A percentile compares a stretch with the other conserved stretches of the same genome.
These are phyloP conservation scores for Pythium vanterpoolii DNA, from an alignment of 352 stramenopile genomes.

Conservation along the genomic window DNA sequence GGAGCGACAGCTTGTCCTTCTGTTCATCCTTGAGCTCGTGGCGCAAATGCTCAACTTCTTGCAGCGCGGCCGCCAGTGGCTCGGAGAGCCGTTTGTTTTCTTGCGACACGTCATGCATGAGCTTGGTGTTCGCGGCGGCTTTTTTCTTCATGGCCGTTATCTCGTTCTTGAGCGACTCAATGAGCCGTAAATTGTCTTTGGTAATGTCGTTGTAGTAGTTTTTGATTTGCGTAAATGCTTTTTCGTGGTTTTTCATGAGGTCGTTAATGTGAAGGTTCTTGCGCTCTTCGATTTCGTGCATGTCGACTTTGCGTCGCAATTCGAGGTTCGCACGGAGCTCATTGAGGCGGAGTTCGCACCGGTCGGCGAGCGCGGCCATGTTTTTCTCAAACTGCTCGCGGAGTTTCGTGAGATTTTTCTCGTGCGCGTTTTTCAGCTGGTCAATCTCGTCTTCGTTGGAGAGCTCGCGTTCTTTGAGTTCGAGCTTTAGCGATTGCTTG, in stretches of 20 bases:
- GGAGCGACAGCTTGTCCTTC: conserved; percentile 90
- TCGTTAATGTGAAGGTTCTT: conserved; percentile 96
- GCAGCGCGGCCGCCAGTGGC: conserved; percentile 76
- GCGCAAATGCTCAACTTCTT: conserved; percentile 88
- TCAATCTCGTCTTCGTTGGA: conserved; percentile 88
- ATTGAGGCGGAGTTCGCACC: conserved; percentile 65
- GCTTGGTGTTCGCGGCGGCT: conserved; percentile 85
- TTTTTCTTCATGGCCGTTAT: conserved; percentile 94
- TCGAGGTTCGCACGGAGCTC: conserved; percentile 86
- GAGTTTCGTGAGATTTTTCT: conserved; percentile 92
- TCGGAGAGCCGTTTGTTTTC: conserved; percentile 92
- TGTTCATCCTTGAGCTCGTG: conserved; percentile 89
- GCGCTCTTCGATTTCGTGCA: conserved; percentile 93
- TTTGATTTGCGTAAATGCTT: conserved; percentile 93
- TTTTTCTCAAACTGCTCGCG: conserved; percentile 89
- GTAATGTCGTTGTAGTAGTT: conserved; percentile 97
- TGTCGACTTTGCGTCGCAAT: conserved; percentile 89
- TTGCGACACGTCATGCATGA: conserved; percentile 91
- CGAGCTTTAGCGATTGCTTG: conserved; percentile 73
- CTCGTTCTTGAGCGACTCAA: conserved; percentile 91
- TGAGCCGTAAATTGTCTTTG: conserved; percentile 91
- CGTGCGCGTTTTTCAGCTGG: conserved; percentile 89
- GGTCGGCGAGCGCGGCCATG: conserved; percentile 64
- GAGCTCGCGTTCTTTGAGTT: conserved; percentile 82
- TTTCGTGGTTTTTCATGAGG: conserved; percentile 93